A percentile compares a stretch with the other conserved stretches of the same genome.
phyloP scores from a whole-genome alignment of 2,329 filamentous ascomycete species.

The Annulohypoxylon truncatum region DNA sequence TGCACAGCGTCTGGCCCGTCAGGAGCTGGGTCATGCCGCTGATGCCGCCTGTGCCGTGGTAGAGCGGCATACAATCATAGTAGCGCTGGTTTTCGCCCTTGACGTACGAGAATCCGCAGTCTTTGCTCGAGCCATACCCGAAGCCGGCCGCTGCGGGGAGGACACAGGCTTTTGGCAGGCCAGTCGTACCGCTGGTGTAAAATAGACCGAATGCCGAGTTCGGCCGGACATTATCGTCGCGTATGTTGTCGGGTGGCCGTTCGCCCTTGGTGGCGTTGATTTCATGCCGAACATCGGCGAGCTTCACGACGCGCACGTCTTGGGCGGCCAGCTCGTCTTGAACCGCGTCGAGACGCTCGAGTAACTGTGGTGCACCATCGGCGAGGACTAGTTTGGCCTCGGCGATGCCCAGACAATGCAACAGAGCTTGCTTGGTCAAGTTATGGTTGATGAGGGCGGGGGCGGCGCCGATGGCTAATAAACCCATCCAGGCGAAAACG shows the following conservation, averaged over 20 bases:
- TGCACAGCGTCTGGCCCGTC: conserved; percentile 65
- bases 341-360: conserved; percentile 68
- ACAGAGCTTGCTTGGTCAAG: conserved; percentile 69
- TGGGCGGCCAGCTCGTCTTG: conserved; percentile 60
- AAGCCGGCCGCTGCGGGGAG: conserved; percentile 64
- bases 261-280: conserved; percentile 58
- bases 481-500: conserved; percentile 71
- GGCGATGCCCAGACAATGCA: conserved; percentile 73
- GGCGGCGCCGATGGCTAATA: conserved; percentile 73
- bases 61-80: conserved; percentile 82
- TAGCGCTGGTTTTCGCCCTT: conserved; percentile 65
- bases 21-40: conserved; percentile 66
- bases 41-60: conserved; percentile 79
- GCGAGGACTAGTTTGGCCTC: conserved; percentile 67
- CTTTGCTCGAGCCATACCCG: conserved; percentile 48
- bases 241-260: conserved; percentile 66
- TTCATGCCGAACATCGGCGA: conserved; percentile 62
- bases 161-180: conserved; percentile 76
- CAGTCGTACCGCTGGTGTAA: conserved; percentile 82
- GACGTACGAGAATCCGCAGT: conserved; percentile 48
- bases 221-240: conserved; percentile 61
- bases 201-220: conserved; percentile 72
- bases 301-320: conserved; percentile 66
- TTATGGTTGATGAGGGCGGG: conserved; percentile 80
- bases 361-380: conserved; percentile 65